A percentile compares a stretch with the other conserved stretches of the same genome.
These are phyloP conservation scores for Penicillium steckii DNA, from an alignment of 495 filamentous ascomycete species.

Conservation along the genomic window DNA sequence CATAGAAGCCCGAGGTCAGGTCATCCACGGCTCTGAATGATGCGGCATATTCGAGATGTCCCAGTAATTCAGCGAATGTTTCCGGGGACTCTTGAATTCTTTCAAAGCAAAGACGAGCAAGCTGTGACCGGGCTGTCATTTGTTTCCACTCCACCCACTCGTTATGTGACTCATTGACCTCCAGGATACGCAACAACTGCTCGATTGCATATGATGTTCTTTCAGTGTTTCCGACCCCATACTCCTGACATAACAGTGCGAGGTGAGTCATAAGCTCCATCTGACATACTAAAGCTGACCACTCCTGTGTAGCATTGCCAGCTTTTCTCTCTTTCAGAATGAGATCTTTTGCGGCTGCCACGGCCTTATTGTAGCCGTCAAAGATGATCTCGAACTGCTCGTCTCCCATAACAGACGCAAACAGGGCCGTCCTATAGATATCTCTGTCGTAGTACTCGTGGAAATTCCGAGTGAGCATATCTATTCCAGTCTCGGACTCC, in stretches of 20 bases:
- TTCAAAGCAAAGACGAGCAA: not conserved
- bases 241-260: constrained; percentile 7
- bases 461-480: constrained; percentile 7
- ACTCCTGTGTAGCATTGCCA: not conserved
- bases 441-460: constrained; percentile 2
- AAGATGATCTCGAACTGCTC: constrained; percentile 7
- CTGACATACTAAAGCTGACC: not conserved
- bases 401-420: not conserved
- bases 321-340: not conserved
- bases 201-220: constrained; percentile 2
- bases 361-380: constrained; percentile 9
- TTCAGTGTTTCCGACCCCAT: not conserved
- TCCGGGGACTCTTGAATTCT: not conserved
- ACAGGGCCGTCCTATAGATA: constrained; percentile 7
- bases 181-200: constrained; percentile 9
- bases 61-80: not conserved
- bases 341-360: not conserved
- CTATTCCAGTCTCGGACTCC: constrained; percentile 2
- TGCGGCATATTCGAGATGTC: not conserved
- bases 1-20: not conserved
- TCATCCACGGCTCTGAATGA: not conserved
- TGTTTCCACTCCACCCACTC: not conserved
- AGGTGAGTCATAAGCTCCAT: constrained; percentile 6
- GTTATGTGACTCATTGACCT: not conserved
- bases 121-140: not conserved